Evolutionary conservation across 192 early-diverging fungal genomes (phyloP), one percentile per base, ranked within the genome.

Genomic region (Coemansia sp.): DNA sequence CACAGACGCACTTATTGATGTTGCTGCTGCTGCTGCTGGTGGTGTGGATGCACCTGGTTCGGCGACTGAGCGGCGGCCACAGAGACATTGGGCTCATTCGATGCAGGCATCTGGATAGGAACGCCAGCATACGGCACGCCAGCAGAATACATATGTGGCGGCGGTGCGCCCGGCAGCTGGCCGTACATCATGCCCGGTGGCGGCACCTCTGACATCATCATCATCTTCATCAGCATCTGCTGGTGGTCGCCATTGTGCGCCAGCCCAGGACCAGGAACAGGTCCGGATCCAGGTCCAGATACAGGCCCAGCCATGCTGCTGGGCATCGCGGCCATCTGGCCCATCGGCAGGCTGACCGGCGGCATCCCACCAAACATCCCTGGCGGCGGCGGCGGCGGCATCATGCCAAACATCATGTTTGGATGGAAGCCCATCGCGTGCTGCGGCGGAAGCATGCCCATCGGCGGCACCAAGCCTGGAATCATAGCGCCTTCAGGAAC

Each of bases 361-460:
- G 67, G 62, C 66, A 74, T 65, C 23, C 50, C 60, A 10, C 65
- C 75, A 62, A 60, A 71, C 69, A 78, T 71, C n/a, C 72, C 72
- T 2, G 58, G 61, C 47, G 55, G 61, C 6, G 58, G 61, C 53
- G 54, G 60, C 28, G 68, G 68, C 29, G 74, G 74, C 64, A 71
- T 58, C 75, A 78, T 78, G 6, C 75, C 75, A 30, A 60, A 78
- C 75, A 78, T 71, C 75, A 78, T 72, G 57, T 57, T 49, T 5
- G 75, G 65, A 19, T 63, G 75, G 66, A 78, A 78, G 9, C 62
- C 75, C 74, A 76, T 67, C 25, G 49, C 46, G 18, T 62, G 71
- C 19, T 55, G 63, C 30, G 74, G 74, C 51, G 62, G 74, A 45
- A 78, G 35, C 69, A 78, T 78, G 19, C 56, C 68, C 65, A 68